Evolutionary conservation across 129 eudicot species (phyloP).

Genomic region (Heracleum sosnowskyi): DNA sequence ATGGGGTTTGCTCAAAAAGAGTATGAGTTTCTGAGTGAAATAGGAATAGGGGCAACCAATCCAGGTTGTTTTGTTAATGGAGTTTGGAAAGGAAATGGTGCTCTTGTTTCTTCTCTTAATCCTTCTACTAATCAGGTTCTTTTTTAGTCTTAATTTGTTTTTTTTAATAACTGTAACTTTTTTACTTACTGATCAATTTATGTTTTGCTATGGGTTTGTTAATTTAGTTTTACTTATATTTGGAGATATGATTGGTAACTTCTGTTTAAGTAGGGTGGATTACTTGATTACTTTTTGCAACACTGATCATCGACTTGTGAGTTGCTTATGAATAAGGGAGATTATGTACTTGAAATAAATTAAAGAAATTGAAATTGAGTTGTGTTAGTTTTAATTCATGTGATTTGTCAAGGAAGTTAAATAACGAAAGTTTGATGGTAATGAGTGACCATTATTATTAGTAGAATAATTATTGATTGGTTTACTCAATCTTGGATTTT

Average conservation of each 20-base stretch:
- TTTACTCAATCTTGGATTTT: background rate
- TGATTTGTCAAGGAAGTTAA: background rate
- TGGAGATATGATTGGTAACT: background rate
- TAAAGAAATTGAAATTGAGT: background rate
- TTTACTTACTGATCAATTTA: background rate
- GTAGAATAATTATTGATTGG: background rate
- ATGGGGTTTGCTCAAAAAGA: conserved; percentile 65
- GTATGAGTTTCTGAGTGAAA: conserved; percentile 72
- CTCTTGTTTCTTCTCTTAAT: conserved; percentile 56
- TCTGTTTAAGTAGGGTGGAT: background rate
- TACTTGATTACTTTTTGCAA: background rate
- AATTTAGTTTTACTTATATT: no score
- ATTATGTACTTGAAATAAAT: background rate
- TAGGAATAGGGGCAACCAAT: conserved; percentile 53
- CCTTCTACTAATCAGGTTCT: conserved; percentile 78
- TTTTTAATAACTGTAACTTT: background rate
- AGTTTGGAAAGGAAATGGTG: conserved; percentile 75
- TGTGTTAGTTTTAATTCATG: background rate
- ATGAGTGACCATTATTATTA: background rate
- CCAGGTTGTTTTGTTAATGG: conserved; percentile 72
- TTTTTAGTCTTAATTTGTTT: no score
- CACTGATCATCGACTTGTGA: background rate
- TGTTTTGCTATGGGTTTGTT: background rate
- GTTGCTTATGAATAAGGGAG: background rate
- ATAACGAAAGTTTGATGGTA: background rate